Evolutionary conservation across 179 eudicot species (phyloP).

Genomic region (Carnegiea gigantea): DNA sequence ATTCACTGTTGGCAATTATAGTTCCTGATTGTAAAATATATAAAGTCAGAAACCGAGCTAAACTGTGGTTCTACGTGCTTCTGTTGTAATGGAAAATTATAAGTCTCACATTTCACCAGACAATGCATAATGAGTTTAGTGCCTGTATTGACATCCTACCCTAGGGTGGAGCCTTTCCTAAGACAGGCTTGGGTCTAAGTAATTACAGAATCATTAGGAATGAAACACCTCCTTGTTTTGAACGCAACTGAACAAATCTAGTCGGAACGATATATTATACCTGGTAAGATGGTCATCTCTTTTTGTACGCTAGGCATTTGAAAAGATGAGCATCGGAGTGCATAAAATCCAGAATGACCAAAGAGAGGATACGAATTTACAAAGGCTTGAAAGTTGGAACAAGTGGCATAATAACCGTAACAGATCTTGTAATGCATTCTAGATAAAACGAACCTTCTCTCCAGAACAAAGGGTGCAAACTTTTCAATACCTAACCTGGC

Average conservation of each 20-base stretch:
- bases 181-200: neutral
- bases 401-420: neutral
- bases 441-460: neutral
- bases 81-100: too few species aligned
- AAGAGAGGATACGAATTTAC: neutral
- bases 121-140: too few species aligned
- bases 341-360: neutral
- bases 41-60: too few species aligned
- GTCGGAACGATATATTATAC: neutral
- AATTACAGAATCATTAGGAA: neutral
- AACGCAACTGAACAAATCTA: neutral
- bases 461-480: neutral
- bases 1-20: neutral
- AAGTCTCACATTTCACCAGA: too few species aligned
- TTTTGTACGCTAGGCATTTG: neutral
- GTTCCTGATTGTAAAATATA: neutral
- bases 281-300: neutral
- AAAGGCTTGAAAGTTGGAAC: neutral
- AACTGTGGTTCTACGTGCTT: neutral
- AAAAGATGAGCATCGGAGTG: neutral
- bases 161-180: neutral
- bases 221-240: neutral
- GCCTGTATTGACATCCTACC: too few species aligned
- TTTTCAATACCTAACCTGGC: constrained; percentile 59
- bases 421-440: neutral